These are phyloP conservation scores for Phylloporus arenicola DNA, from an alignment of 768 basidiomycete genomes.

Conservation along the genomic window DNA sequence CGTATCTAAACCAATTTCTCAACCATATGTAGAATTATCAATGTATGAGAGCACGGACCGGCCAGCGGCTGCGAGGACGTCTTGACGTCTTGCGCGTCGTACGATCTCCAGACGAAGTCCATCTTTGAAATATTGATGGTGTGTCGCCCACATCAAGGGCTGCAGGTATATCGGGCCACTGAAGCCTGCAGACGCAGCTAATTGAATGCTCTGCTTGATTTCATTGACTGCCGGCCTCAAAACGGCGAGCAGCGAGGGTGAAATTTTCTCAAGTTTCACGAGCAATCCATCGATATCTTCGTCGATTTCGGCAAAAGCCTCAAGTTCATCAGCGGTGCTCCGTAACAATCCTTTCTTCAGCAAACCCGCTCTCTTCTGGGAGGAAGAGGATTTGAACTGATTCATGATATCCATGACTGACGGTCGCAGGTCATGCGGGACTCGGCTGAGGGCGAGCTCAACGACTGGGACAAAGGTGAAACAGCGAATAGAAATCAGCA, in stretches of 20 bases:
- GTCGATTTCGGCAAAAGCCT: conserved; percentile 60
- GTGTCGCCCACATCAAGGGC: conserved; percentile 68
- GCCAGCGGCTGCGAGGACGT: conserved; percentile 78
- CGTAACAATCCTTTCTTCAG: conserved; percentile 66
- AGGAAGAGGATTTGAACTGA: conserved; percentile 56
- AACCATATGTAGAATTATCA: background rate
- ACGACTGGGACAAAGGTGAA: conserved; percentile 45
- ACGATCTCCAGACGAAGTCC: conserved; percentile 76
- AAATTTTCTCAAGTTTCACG: conserved; percentile 53
- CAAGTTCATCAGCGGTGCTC: conserved; percentile 68
- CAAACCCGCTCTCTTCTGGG: conserved; percentile 65
- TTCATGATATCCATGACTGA: conserved; percentile 61
- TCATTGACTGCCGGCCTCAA: conserved; percentile 53
- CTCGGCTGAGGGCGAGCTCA: conserved; percentile 54
- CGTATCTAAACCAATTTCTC: conserved; percentile 47
- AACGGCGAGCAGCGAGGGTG: conserved; percentile 44
- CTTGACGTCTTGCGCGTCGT: conserved; percentile 55
- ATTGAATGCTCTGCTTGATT: conserved; percentile 56
- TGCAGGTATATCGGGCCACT: conserved; percentile 57
- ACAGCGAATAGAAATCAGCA: background rate
- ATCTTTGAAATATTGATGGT: conserved; percentile 60
- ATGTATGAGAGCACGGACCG: conserved; percentile 40
- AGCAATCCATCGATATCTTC: conserved; percentile 58
- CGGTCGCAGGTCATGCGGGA: conserved; percentile 51
- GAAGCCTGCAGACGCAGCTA: conserved; percentile 58